Evolutionary conservation across 306 rosid species (phyloP), one percentile per base, ranked within the genome.

Genomic region (Sesbania bispinosa): DNA sequence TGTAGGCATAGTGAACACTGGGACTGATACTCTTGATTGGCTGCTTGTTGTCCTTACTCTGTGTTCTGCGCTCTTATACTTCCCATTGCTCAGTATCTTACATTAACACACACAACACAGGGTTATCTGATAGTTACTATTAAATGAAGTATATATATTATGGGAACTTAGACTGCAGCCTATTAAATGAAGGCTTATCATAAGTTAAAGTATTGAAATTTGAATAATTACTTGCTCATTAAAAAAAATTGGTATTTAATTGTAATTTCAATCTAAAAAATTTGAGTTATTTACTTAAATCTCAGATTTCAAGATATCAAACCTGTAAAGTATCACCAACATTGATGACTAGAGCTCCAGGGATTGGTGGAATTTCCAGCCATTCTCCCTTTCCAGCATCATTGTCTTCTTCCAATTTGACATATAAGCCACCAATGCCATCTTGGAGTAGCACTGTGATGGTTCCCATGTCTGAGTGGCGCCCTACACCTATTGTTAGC

Each of bases 391-490:
- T 74, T 32, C n/a, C 78, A 45, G 21, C 24, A 60, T 11, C 52
- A 18, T 36, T 36, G 4, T 71, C 73, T 48, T 80, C 60, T 48
- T 86, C 92, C 21, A 72, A 3, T 69, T 84, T 88, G 42, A 82
- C 95, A 47, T 75, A 80, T 23, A 88, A 65, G 11, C 95, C 95
- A 7, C 92, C 96, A 71, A 87, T 87, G 61, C 74, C 90, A 68
- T 89, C 93, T 71, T 89, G 88, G 16, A 89, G 86, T 0, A 89
- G 51, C 60, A 89, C 84, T 1, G 93, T 87, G 19, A 89, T 16
- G 7, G 84, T 69, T 13, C 90, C 88, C 80, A 87, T 73, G 59
- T 89, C 89, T 0, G 93, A 87, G 82, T 87, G 96, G 1, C 96
- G 83, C 41, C 93, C 90, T 19, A 82, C 89, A 3, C 90, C 96